phyloP scores from a whole-genome alignment of 495 filamentous ascomycete species.

The Aspergillus sclerotiicarbonarius region DNA sequence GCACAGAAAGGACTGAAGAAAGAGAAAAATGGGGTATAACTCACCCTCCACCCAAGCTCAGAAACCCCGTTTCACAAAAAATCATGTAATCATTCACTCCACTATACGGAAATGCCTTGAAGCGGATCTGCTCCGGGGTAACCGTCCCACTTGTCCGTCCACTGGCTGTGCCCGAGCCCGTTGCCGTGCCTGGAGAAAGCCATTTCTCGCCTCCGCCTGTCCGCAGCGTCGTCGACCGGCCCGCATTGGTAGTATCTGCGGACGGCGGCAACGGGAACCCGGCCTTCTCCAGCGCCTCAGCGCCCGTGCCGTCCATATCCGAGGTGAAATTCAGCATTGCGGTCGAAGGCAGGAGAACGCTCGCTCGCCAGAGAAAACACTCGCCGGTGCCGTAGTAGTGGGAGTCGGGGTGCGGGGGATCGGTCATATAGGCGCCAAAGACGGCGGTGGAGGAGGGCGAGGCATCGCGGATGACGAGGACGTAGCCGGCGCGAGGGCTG shows the following conservation, averaged over 20 bases:
- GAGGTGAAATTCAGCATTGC: conserved; percentile 25
- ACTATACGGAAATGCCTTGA: conserved; percentile 96
- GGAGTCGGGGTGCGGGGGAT: conserved; percentile 71
- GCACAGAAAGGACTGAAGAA: not conserved
- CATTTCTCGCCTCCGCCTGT: conserved; percentile 23
- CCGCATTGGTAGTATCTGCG: conserved; percentile 67
- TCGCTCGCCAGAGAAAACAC: conserved; percentile 95
- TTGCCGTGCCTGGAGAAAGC: conserved; percentile 29
- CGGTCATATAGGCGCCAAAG: conserved; percentile 93
- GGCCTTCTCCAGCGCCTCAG: conserved; percentile 38
- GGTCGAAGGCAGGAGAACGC: conserved; percentile 51
- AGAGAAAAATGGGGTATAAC: conserved; percentile 26
- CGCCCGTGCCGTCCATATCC: conserved; percentile 35
- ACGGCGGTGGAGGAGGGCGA: conserved; percentile 51
- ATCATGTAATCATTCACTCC: conserved; percentile 97
- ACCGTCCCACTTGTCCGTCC: conserved; percentile 34
- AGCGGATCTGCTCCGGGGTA: conserved; percentile 69
- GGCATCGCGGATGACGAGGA: conserved; percentile 78
- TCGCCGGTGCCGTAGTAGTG: conserved; percentile 96
- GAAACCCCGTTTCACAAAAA: conserved; percentile 80
- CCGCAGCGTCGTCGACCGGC: conserved; percentile 66
- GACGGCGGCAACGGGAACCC: conserved; percentile 69
- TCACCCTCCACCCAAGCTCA: conserved; percentile 81
- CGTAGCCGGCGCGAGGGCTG: conserved; percentile 76
- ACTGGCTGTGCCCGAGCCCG: conserved; percentile 20